Conservation (phyloP, 169 alveolate genomes). For the Cryptosporidium bovis region DNA sequence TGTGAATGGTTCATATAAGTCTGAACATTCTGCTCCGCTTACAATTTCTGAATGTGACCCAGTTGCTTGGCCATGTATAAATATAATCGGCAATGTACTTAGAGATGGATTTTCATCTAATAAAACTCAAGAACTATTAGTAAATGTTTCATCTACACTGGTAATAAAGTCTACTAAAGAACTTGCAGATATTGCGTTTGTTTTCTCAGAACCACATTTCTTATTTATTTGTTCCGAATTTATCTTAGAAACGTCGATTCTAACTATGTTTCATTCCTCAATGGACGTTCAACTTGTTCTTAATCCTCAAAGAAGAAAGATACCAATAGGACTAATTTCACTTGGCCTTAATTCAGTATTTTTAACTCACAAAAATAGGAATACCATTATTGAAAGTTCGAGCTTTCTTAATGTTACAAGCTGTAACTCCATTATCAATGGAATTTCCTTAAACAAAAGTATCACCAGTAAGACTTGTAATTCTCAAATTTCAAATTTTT, state of each 20-base stretch:
- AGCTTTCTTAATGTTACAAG: slow-evolving; percentile 1
- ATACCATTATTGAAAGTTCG: slow-evolving; percentile 16
- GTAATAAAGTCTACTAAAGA: slow-evolving; percentile 48
- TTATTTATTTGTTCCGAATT: slow-evolving; percentile 59
- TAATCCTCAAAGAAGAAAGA: slow-evolving; percentile 71
- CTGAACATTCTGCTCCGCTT: slow-evolving; percentile 1
- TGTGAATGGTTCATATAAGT: neutral
- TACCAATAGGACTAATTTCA: slow-evolving; percentile 51
- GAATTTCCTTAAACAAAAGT: neutral
- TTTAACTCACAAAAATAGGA: slow-evolving; percentile 21
- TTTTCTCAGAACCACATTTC: slow-evolving; percentile 71
- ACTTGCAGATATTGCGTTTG: slow-evolving; percentile 56
- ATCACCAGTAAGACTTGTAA: neutral
- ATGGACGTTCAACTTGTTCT: slow-evolving; percentile 62
- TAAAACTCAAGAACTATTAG: slow-evolving; percentile 44
- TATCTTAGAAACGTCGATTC: slow-evolving; percentile 54
- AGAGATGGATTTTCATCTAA: slow-evolving; percentile 65
- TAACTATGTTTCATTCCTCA: slow-evolving; percentile 62
- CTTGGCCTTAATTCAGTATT: slow-evolving; percentile 56
- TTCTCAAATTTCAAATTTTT: neutral
- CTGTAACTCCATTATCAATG: neutral
- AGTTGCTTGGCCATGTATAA: slow-evolving; percentile 64
- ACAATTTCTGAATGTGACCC: slow-evolving; percentile 67
- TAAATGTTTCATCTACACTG: slow-evolving; percentile 61
- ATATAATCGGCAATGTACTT: slow-evolving; percentile 45